Evolutionary conservation across 2,329 filamentous ascomycete genomes (phyloP).

Genomic region (Aspergillus flavus): DNA sequence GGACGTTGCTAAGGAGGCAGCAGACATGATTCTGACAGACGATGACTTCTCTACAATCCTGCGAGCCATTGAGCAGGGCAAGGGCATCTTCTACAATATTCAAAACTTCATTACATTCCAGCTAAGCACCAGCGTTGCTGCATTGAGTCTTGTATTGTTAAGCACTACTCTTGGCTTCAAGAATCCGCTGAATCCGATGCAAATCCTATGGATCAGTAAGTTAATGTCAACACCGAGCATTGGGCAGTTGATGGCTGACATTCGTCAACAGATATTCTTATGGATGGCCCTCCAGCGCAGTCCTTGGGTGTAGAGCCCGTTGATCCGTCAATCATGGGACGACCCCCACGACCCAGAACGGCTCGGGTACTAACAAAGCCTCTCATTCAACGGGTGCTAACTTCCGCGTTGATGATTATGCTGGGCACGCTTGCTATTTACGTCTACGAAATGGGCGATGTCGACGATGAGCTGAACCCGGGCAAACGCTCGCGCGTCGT

Average conservation of each 20-base stretch:
- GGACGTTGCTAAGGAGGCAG: slow-evolving; percentile 93
- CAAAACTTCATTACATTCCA: slow-evolving; percentile 99
- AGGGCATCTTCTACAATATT: slow-evolving; percentile 99
- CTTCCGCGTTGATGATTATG: slow-evolving; percentile 88
- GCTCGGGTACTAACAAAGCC: slow-evolving; percentile 88
- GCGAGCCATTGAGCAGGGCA: slow-evolving; percentile 95
- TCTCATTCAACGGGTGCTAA: slow-evolving; percentile 81
- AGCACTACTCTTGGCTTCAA: slow-evolving; percentile 92
- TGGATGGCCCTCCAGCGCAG: slow-evolving; percentile 97
- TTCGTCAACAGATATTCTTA: slow-evolving; percentile 78
- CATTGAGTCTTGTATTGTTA: slow-evolving; percentile 84
- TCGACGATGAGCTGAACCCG: slow-evolving; percentile 42
- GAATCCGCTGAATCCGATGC: slow-evolving; percentile 97
- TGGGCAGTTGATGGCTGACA: slow-evolving; percentile 28
- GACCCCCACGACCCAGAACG: slow-evolving; percentile 81
- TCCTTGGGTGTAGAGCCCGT: slow-evolving; percentile 95
- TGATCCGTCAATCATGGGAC: slow-evolving; percentile 89
- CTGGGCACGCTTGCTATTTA: slow-evolving; percentile 89
- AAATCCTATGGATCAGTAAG: slow-evolving; percentile 99
- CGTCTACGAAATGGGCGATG: slow-evolving; percentile 86
- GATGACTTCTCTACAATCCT: slow-evolving; percentile 92
- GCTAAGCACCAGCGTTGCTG: slow-evolving; percentile 93
- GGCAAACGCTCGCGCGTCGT: slow-evolving; percentile 61
- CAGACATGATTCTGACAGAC: slow-evolving; percentile 85
- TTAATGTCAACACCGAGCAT: slow-evolving; percentile 26